These are phyloP conservation scores for Kodamaea fungicola DNA, from an alignment of 1,139 yeast species.

Conservation along the genomic window DNA sequence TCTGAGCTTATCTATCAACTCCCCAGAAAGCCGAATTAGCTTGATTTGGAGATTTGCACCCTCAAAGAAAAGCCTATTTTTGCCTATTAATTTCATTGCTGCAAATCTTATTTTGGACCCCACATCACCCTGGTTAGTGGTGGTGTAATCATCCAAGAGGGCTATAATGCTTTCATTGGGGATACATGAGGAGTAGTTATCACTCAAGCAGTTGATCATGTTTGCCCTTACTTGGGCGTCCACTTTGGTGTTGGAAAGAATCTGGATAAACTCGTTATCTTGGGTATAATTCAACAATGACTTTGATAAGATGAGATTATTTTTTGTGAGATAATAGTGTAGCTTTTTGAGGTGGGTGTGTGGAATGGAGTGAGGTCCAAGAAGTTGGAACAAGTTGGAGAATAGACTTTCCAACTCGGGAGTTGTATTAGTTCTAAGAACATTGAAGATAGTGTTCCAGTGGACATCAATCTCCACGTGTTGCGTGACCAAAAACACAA, in stretches of 20 bases:
- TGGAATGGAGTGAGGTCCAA: constrained; percentile 11
- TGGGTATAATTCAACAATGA: constrained; percentile 27
- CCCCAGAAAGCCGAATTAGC: constrained; percentile 56
- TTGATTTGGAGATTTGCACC: constrained; percentile 18
- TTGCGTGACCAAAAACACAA: constrained; percentile 9
- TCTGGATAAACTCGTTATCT: constrained; percentile 12
- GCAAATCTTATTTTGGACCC: constrained; percentile 69
- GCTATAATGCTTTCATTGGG: background rate
- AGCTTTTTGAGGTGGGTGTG: constrained; percentile 18
- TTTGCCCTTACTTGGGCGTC: constrained; percentile 27
- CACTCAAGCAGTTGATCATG: constrained; percentile 18
- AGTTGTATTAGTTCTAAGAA: constrained; percentile 14
- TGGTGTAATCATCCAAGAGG: constrained; percentile 60
- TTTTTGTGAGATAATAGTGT: constrained; percentile 23
- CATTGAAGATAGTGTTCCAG: constrained; percentile 19
- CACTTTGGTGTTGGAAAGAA: constrained; percentile 16
- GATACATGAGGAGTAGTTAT: constrained; percentile 2
- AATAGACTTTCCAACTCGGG: constrained; percentile 19
- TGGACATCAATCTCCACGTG: constrained; percentile 2
- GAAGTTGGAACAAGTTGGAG: constrained; percentile 19
- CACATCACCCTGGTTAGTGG: constrained; percentile 71
- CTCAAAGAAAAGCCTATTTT: constrained; percentile 15
- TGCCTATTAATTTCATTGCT: constrained; percentile 37
- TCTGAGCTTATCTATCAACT: constrained; percentile 33
- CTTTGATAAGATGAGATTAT: constrained; percentile 30